phyloP scores from a whole-genome alignment of 176 grass and related monocot genomes.

The Cymbopogon citratus region DNA sequence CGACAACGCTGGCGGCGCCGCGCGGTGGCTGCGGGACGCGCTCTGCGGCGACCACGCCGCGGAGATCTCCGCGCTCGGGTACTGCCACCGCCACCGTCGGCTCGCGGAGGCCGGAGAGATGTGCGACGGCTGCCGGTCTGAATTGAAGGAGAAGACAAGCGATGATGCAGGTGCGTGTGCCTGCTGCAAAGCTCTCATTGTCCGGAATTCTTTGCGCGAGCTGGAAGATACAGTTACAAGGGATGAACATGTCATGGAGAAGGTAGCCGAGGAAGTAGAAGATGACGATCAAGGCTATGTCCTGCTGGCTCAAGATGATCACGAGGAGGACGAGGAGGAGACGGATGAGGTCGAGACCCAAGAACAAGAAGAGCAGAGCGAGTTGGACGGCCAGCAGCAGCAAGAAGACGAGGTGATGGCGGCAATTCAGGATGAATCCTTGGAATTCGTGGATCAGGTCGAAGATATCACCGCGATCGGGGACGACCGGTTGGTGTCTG shows the following conservation, averaged over 20 bases:
- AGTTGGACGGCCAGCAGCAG: neutral
- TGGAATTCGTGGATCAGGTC: conserved; percentile 31
- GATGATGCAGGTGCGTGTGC: conserved; percentile 32
- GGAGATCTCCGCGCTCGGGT: conserved; percentile 69
- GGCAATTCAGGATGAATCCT: conserved; percentile 32
- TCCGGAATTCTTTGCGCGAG: conserved; percentile 1
- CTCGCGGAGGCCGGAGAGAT: conserved; percentile 51
- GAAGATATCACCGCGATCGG: conserved; percentile 13
- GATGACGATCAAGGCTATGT: conserved; percentile 23
- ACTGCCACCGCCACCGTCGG: conserved; percentile 51
- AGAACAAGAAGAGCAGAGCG: neutral
- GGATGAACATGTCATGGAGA: neutral
- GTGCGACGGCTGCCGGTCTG: conserved; percentile 70
- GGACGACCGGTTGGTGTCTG: conserved; percentile 38
- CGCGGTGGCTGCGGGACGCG: conserved; percentile 26
- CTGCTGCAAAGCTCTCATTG: conserved; percentile 43
- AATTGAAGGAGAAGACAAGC: conserved; percentile 27
- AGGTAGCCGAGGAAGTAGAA: neutral
- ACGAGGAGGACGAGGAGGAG: conserved; percentile 17
- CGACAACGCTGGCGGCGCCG: conserved; percentile 1
- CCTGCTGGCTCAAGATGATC: conserved; percentile 45
- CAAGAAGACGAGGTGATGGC: neutral
- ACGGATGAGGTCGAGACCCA: neutral
- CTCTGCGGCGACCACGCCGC: conserved; percentile 74
- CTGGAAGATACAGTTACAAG: neutral